These are phyloP conservation scores for Carex parvula DNA, from an alignment of 176 grass and related monocot species.

Conservation along the genomic window DNA sequence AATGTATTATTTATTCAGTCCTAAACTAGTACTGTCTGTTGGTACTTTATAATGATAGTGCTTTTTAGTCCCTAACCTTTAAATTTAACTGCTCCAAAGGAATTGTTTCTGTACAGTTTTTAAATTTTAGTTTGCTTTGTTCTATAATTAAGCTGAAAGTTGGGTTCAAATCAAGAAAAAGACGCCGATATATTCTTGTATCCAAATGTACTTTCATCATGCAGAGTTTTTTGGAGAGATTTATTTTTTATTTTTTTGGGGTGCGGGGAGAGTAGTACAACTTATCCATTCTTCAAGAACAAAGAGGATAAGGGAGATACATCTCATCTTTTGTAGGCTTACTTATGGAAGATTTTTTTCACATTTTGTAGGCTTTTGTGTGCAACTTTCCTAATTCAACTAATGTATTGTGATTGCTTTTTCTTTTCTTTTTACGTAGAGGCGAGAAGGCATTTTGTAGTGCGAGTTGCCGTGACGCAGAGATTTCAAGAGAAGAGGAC, in stretches of 20 bases:
- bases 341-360: neutral
- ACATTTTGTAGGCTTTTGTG: neutral
- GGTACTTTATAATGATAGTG: conserved; percentile 11
- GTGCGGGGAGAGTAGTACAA: neutral
- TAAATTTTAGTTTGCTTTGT: neutral
- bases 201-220: neutral
- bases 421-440: conserved; percentile 24
- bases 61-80: too few relatives aligned
- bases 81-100: neutral
- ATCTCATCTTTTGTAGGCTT: neutral
- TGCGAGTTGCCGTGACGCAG: conserved; percentile 55
- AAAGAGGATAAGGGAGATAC: neutral
- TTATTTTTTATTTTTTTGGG: neutral
- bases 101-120: conserved; percentile 12
- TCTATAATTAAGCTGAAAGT: neutral
- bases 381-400: neutral
- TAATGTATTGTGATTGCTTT: neutral
- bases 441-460: conserved; percentile 91
- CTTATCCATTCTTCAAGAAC: neutral
- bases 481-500: conserved; percentile 70
- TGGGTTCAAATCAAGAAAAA: neutral
- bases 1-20: conserved; percentile 20
- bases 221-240: neutral
- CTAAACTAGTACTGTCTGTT: conserved; percentile 14
- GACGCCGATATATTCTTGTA: neutral